These are phyloP conservation scores for Fennellomyces sp. DNA, from an alignment of 371 early-diverging fungal genomes.

Conservation along the genomic window DNA sequence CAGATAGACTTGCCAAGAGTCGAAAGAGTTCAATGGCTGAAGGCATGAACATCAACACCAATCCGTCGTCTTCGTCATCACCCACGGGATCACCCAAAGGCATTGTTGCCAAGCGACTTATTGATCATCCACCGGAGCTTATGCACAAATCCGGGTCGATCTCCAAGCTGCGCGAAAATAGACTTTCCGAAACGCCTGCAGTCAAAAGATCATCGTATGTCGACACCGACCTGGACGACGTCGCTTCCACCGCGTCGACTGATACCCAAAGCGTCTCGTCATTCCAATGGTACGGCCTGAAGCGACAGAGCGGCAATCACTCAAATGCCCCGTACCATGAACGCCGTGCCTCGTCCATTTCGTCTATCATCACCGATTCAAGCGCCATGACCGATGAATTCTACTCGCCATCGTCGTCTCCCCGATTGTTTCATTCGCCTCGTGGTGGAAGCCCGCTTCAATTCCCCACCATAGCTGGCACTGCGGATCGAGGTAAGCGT, in stretches of 20 bases:
- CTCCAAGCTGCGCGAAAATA: slow-evolving; percentile 19
- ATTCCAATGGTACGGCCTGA: slow-evolving; percentile 13
- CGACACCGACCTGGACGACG: slow-evolving; percentile 20
- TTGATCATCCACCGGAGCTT: neutral
- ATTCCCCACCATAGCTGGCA: neutral
- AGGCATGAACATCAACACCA: neutral
- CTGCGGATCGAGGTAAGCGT: slow-evolving; percentile 13
- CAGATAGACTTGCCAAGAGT: slow-evolving; percentile 7
- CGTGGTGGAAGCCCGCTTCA: slow-evolving; percentile 24
- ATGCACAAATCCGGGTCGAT: slow-evolving; percentile 33
- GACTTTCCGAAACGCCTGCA: neutral
- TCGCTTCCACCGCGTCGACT: slow-evolving; percentile 15
- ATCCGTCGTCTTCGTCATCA: slow-evolving; percentile 12
- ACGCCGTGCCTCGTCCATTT: slow-evolving; percentile 21
- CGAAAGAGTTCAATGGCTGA: slow-evolving; percentile 19
- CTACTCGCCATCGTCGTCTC: slow-evolving; percentile 23
- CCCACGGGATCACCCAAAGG: slow-evolving; percentile 17
- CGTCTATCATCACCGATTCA: slow-evolving; percentile 26
- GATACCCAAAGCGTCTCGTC: slow-evolving; percentile 20
- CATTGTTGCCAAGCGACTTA: slow-evolving; percentile 2
- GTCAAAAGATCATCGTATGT: slow-evolving; percentile 11
- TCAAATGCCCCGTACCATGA: slow-evolving; percentile 12
- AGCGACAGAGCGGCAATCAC: slow-evolving; percentile 13
- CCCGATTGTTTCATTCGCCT: slow-evolving; percentile 17
- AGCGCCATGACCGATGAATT: slow-evolving; percentile 21